Evolutionary conservation across 176 grass and related monocot species (phyloP).

Genomic region (Saccharum spontaneum): DNA sequence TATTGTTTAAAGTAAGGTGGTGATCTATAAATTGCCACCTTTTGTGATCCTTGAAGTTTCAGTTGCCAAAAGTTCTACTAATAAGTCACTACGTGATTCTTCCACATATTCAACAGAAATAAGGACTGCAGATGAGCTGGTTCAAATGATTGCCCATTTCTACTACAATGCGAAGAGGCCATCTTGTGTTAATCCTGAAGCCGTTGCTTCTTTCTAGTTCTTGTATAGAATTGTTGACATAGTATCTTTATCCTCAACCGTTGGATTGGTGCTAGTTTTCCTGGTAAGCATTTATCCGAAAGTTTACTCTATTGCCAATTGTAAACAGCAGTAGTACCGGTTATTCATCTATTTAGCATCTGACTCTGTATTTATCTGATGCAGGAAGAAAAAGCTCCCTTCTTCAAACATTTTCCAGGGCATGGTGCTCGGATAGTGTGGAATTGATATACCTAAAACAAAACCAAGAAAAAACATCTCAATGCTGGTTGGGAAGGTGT

Average conservation of each 20-base stretch:
- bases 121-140: slow-evolving; percentile 66
- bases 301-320: neutral
- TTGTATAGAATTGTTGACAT: slow-evolving; percentile 11
- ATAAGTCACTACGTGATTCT: neutral
- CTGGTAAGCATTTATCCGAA: neutral
- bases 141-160: slow-evolving; percentile 77
- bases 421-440: neutral
- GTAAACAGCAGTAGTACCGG: neutral
- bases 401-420: neutral
- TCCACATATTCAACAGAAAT: slow-evolving; percentile 47
- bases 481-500: neutral
- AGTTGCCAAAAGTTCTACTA: neutral
- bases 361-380: slow-evolving; percentile 21
- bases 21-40: neutral
- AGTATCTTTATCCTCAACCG: neutral
- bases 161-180: slow-evolving; percentile 97
- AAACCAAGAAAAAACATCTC: neutral
- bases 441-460: neutral
- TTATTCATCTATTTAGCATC: neutral
- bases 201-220: slow-evolving; percentile 41
- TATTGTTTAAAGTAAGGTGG: neutral
- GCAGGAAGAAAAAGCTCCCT: neutral
- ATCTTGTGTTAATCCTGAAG: slow-evolving; percentile 65
- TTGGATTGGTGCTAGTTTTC: neutral
- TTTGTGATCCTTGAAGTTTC: neutral